These are phyloP conservation scores for Diplodia seriata DNA, from an alignment of 2,329 filamentous ascomycete species.

Conservation along the genomic window DNA sequence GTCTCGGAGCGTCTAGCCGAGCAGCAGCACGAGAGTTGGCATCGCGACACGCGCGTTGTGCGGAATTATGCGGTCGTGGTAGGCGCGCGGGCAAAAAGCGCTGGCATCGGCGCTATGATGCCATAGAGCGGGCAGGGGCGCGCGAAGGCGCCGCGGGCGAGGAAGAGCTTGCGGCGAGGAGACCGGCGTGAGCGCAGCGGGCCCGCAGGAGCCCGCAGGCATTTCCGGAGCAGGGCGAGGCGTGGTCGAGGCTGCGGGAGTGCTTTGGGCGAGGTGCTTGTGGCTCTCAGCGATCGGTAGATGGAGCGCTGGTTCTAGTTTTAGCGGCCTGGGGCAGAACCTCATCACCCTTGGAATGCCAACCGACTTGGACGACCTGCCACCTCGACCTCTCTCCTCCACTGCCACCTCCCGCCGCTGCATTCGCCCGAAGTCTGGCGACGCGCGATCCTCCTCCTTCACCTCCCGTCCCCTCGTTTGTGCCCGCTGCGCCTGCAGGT, in stretches of 20 bases:
- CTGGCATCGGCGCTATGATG: constrained; percentile 12
- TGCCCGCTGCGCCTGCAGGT: constrained; percentile 19
- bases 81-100: constrained; percentile 7
- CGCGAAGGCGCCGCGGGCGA: background rate
- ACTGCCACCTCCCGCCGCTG: constrained; percentile 22
- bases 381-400: constrained; percentile 16
- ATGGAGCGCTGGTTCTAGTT: constrained; percentile 7
- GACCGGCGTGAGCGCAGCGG: background rate
- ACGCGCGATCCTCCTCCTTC: constrained; percentile 18
- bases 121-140: constrained; percentile 22
- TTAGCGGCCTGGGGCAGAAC: constrained; percentile 11
- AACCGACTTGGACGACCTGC: constrained; percentile 11
- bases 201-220: background rate
- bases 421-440: constrained; percentile 8
- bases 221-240: constrained; percentile 5
- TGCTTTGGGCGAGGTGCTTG: background rate
- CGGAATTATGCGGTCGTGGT: constrained; percentile 17
- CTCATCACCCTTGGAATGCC: constrained; percentile 29
- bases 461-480: constrained; percentile 15
- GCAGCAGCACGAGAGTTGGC: background rate
- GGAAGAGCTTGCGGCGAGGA: background rate
- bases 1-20: background rate
- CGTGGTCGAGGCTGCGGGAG: constrained; percentile 17
- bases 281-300: constrained; percentile 15
- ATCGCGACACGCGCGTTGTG: background rate